A percentile compares a stretch with the other conserved stretches of the same genome.
Conservation (phyloP, 441 rosid genomes). For the Erodium chrysanthum region DNA sequence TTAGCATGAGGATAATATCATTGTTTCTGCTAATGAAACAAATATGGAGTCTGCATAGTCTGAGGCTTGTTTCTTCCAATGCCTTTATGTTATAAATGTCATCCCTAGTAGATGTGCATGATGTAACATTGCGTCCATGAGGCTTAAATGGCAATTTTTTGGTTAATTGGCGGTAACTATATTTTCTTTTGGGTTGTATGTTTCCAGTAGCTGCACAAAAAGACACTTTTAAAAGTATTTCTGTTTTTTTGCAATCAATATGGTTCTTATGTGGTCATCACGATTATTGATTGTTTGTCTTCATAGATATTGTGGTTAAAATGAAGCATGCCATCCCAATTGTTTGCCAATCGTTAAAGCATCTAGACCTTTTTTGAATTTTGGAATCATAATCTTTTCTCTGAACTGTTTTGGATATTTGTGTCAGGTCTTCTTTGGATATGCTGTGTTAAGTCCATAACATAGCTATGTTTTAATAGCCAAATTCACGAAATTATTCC, state of each 20-base stretch:
- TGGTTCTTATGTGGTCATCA: slow-evolving; percentile 2
- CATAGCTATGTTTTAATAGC: neutral
- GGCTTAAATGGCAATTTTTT: neutral
- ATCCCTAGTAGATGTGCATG: neutral
- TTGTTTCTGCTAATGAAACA: neutral
- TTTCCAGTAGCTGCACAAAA: neutral
- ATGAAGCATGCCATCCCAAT: neutral
- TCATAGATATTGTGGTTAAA: neutral
- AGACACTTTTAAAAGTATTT: neutral
- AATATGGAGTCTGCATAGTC: neutral
- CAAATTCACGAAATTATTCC: neutral
- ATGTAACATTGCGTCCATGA: neutral
- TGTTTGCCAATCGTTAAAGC: neutral
- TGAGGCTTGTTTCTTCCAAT: slow-evolving; percentile 7
- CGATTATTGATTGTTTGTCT: neutral
- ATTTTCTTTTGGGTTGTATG: neutral
- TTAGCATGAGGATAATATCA: neutral
- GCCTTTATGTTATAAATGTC: neutral
- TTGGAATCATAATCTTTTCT: neutral
- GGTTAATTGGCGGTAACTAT: neutral
- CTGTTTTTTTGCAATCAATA: neutral
- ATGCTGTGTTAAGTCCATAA: neutral
- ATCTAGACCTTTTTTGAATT: neutral
- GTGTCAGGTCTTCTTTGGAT: neutral
- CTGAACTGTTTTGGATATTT: neutral